These are phyloP conservation scores for Kokia cookei DNA, from an alignment of 441 rosid genomes.

Conservation along the genomic window DNA sequence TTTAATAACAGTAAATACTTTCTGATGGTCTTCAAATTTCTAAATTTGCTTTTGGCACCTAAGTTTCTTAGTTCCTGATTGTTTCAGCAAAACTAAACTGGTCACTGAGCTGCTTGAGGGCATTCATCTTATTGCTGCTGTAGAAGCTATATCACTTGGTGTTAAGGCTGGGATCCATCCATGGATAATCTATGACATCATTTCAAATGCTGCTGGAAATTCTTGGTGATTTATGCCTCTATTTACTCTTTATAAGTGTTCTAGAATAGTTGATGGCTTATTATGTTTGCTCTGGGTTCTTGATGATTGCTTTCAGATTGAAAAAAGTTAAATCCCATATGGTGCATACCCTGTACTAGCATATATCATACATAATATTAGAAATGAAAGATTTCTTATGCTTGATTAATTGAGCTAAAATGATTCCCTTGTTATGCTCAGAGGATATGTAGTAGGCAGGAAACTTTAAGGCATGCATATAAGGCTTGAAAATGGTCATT, in stretches of 20 bases:
- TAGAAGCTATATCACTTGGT: slow-evolving; percentile 87
- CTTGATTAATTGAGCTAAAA: neutral
- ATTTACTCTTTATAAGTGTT: slow-evolving; percentile 1
- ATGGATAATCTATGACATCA: slow-evolving; percentile 86
- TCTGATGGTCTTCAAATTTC: neutral
- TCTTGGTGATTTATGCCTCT: slow-evolving; percentile 53
- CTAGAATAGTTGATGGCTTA: neutral
- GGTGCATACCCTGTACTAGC: neutral
- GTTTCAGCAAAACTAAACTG: slow-evolving; percentile 69
- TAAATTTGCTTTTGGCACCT: neutral
- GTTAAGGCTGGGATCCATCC: slow-evolving; percentile 77
- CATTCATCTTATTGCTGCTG: slow-evolving; percentile 81
- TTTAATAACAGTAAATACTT: neutral
- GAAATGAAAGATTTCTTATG: neutral
- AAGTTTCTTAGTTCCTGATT: neutral
- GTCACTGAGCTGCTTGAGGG: slow-evolving; percentile 85
- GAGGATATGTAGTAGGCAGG: neutral
- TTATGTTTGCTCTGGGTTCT: neutral
- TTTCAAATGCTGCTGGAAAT: slow-evolving; percentile 97
- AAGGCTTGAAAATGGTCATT: neutral
- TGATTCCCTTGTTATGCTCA: neutral
- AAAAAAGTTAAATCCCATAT: neutral
- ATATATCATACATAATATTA: neutral
- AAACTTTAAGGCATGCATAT: slow-evolving; percentile 4
- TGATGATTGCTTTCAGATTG: neutral